Evolutionary conservation across 345 rosid species (phyloP).

Genomic region (Microthlaspi erraticum): DNA sequence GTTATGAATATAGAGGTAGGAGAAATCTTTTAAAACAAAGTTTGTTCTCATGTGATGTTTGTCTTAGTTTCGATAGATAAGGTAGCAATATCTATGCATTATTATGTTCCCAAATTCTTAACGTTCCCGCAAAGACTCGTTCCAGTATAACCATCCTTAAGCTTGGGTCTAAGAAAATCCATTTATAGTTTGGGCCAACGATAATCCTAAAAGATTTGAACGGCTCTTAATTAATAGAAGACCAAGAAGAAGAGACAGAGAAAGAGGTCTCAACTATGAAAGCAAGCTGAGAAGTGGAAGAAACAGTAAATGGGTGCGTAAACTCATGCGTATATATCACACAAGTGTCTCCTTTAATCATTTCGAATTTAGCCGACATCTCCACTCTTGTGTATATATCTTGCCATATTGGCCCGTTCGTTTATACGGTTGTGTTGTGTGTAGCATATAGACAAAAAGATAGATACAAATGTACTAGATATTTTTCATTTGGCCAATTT

Average conservation of each 20-base stretch:
- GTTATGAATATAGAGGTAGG: background rate
- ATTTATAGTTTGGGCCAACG: background rate
- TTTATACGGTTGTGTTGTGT: constrained; percentile 10
- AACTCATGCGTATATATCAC: constrained; percentile 34
- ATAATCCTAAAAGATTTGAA: background rate
- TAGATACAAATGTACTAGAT: background rate
- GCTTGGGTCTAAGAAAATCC: background rate
- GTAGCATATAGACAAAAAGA: background rate
- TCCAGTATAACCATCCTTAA: background rate
- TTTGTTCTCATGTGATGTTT: background rate
- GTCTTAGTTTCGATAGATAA: background rate
- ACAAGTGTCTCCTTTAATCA: constrained; percentile 35
- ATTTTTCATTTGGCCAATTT: background rate
- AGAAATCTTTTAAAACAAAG: background rate
- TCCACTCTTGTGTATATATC: constrained; percentile 24
- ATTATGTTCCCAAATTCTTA: background rate
- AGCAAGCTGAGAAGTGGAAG: constrained; percentile 36
- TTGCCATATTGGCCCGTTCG: constrained; percentile 20
- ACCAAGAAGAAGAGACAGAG: background rate
- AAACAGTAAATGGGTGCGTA: constrained; percentile 35
- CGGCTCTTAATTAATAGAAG: background rate
- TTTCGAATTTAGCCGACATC: constrained; percentile 39
- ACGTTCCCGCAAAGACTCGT: background rate
- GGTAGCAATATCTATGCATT: background rate
- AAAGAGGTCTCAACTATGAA: constrained; percentile 5